Evolutionary conservation across 257 asterid genomes (phyloP).

Genomic region (Solanum ossicruentum): DNA sequence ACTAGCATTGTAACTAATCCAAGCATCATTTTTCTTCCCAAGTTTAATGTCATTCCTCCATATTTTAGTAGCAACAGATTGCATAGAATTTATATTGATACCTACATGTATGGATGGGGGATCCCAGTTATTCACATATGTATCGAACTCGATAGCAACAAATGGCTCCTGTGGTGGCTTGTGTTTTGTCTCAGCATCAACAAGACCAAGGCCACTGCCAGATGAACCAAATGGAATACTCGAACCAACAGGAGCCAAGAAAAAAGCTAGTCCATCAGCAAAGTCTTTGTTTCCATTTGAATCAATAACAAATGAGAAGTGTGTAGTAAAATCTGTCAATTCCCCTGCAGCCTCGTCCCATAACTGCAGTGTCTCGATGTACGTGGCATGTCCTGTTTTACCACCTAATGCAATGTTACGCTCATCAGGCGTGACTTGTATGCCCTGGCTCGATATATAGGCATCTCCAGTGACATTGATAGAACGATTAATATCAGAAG

Average conservation of each 20-base stretch:
- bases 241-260: conserved; percentile 12
- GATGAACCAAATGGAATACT: not conserved
- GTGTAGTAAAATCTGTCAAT: conserved; percentile 11
- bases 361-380: conserved; percentile 2
- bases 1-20: conserved; percentile 13
- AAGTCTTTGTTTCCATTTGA: not conserved
- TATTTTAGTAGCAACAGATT: not conserved
- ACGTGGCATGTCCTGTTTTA: conserved; percentile 12
- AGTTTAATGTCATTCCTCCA: conserved; percentile 7
- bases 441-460: conserved; percentile 8
- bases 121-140: conserved; percentile 7
- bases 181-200: not conserved
- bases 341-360: conserved; percentile 12
- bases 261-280: conserved; percentile 19
- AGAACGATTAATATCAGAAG: not conserved
- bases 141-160: conserved; percentile 40
- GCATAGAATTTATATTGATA: conserved; percentile 18
- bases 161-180: conserved; percentile 7
- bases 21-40: conserved; percentile 8
- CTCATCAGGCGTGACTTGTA: conserved; percentile 21
- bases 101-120: conserved; percentile 19
- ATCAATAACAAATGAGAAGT: conserved; percentile 15
- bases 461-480: conserved; percentile 12
- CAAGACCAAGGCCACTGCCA: conserved; percentile 22
- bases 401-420: not conserved